Conservation (phyloP, 2,329 filamentous ascomycete genomes). For the Colletotrichum cereale region DNA sequence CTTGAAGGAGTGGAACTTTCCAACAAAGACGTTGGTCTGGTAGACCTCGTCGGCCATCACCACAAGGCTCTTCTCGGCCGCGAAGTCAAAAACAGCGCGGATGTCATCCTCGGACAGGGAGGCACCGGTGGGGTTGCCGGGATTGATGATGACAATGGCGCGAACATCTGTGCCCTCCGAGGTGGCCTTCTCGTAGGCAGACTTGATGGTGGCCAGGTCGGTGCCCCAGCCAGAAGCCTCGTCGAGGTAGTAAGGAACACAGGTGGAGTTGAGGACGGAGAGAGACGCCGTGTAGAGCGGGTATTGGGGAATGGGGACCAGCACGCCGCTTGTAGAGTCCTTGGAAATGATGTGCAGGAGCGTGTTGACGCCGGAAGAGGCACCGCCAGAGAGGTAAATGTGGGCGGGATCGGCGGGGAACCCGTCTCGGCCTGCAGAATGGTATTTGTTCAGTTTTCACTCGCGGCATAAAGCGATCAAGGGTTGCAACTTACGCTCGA, state of each 20-base stretch:
- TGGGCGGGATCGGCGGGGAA: constrained; percentile 83
- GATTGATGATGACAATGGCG: constrained; percentile 97
- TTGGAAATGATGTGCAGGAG: constrained; percentile 91
- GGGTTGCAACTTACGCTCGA: constrained; percentile 75
- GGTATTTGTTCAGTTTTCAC: constrained; percentile 40
- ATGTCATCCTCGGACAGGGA: constrained; percentile 85
- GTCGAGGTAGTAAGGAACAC: constrained; percentile 94
- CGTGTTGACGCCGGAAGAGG: constrained; percentile 94
- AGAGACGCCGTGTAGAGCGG: constrained; percentile 97
- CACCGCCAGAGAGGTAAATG: constrained; percentile 92
- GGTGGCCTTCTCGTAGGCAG: constrained; percentile 80
- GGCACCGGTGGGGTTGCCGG: constrained; percentile 95
- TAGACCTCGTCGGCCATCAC: constrained; percentile 98
- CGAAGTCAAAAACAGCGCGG: constrained; percentile 86
- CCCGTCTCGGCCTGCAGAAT: constrained; percentile 80
- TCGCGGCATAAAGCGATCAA: constrained; percentile 3
- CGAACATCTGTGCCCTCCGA: constrained; percentile 86
- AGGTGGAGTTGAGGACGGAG: constrained; percentile 83
- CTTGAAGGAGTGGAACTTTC: constrained; percentile 97
- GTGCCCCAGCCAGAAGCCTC: constrained; percentile 91
- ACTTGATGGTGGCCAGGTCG: constrained; percentile 81
- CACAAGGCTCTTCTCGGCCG: constrained; percentile 86
- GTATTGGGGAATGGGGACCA: constrained; percentile 96
- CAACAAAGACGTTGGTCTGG: constrained; percentile 97
- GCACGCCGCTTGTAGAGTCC: constrained; percentile 80